Base-by-base conservation (phyloP, 495 filamentous ascomycete species). In the Aspergillus sparsus region DNA sequence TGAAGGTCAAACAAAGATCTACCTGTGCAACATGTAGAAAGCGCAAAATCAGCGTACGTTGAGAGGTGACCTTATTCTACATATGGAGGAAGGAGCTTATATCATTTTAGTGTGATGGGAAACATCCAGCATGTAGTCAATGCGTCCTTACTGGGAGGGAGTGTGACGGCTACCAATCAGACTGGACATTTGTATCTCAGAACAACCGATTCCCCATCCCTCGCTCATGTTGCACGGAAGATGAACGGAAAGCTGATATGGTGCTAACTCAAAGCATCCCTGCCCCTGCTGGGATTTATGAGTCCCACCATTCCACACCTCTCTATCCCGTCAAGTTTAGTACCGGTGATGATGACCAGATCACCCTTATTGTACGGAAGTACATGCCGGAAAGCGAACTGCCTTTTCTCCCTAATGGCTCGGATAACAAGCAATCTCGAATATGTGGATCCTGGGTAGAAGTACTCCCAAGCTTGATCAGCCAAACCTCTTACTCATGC, bases 361-460 rank as follows among this genome's bases (percentile, higher is more conserved):
- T 56, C 16, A 12, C 45, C 31, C 13, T 58, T 12, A 62, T 69
- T 7, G 55, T 54, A 18, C 18, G 60, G 21, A 55, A 15, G 10
- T 64, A 64, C 33, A 61, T 68, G 2, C 66, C 66, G 1, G 52
- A 45, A 32, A 47, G 42, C 7, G 32, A 59, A 57, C 21, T 53
- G 16, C 8, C 47, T 4, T 34, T 35, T 13, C 6, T 34, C 15
- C 13, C 16, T 15, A 33, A 27, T 36, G 5, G 11, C 37, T 52
- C 44, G 2, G 57, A 60, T 53, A 34, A 57, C 39, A 57, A 32
- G 27, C 51, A 46, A 13, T 64, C 73, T 36, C 70, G 71, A 42
- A 71, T 78, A 33, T 77, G 75, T 41, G 75, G 75, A 5, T 60
- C 67, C 4, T 78, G 74, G 74, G 69, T 76, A 0, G 74, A 74